These are phyloP conservation scores for Aleurites moluccanus DNA, from an alignment of 441 rosid genomes.

Conservation along the genomic window DNA sequence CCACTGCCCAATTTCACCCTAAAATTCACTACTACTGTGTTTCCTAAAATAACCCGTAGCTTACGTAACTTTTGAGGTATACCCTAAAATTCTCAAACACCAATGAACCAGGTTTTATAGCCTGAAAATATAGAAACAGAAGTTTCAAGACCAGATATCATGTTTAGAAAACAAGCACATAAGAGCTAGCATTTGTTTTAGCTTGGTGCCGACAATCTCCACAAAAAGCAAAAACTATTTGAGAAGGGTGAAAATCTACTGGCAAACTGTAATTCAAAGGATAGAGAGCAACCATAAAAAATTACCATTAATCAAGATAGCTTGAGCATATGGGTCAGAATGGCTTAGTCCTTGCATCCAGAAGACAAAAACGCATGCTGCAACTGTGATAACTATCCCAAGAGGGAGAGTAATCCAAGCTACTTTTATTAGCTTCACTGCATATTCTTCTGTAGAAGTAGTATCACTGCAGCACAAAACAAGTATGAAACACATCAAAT, in stretches of 20 bases:
- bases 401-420: conserved; percentile 85
- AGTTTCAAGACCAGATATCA: background rate
- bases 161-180: background rate
- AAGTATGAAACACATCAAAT: background rate
- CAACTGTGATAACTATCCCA: conserved; percentile 59
- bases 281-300: conserved; percentile 8
- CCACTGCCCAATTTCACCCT: background rate
- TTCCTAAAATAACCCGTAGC: background rate
- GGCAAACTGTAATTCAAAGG: conserved; percentile 3
- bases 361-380: conserved; percentile 59
- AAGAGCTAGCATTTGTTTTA: background rate
- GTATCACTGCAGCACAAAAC: conserved; percentile 49
- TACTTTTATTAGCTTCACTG: conserved; percentile 58
- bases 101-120: background rate
- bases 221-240: background rate
- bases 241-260: background rate
- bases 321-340: conserved; percentile 64
- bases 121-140: background rate
- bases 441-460: conserved; percentile 40
- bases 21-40: background rate
- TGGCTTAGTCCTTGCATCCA: conserved; percentile 81
- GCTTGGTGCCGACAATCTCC: background rate
- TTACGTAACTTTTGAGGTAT: background rate
- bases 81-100: background rate
- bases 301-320: conserved; percentile 82